phyloP scores from a whole-genome alignment of 148 eudicot species.

The Beta vulgaris region DNA sequence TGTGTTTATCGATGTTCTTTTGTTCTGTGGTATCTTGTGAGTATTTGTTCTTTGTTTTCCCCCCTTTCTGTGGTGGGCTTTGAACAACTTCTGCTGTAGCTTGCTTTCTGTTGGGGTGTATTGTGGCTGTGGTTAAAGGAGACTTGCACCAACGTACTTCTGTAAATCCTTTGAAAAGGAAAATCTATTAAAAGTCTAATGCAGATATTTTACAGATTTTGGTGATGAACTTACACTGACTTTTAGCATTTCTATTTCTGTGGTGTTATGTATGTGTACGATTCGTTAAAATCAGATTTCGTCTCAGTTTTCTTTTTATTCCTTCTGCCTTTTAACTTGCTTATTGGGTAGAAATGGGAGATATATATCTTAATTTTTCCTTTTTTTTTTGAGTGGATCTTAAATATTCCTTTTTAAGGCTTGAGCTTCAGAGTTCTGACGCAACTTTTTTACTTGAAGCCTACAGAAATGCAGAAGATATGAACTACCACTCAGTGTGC shows the following conservation, averaged over 20 bases:
- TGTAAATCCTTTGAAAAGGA: neutral
- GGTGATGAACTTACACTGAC: neutral
- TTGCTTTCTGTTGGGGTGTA: neutral
- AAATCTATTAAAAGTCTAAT: neutral
- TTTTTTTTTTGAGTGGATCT: too few species aligned
- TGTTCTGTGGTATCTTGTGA: neutral
- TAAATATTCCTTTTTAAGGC: neutral
- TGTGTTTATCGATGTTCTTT: neutral
- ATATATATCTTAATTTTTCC: neutral
- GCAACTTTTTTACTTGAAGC: slow-evolving; percentile 46
- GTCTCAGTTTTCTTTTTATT: neutral
- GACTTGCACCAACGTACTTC: neutral
- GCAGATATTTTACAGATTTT: neutral
- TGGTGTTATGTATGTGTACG: neutral
- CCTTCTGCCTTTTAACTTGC: neutral
- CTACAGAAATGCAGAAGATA: slow-evolving; percentile 95
- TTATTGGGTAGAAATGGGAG: neutral
- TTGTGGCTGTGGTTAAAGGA: neutral
- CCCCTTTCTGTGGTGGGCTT: neutral
- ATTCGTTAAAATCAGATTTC: neutral
- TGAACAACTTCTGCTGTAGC: neutral
- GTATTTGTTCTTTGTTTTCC: too few species aligned
- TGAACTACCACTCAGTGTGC: slow-evolving; percentile 93
- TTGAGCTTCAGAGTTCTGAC: neutral
- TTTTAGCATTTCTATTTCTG: neutral